A percentile compares a stretch with the other conserved stretches of the same genome.
phyloP scores from a whole-genome alignment of 163 green algal genomes.

The Coccomyxa subellipsoidea region DNA sequence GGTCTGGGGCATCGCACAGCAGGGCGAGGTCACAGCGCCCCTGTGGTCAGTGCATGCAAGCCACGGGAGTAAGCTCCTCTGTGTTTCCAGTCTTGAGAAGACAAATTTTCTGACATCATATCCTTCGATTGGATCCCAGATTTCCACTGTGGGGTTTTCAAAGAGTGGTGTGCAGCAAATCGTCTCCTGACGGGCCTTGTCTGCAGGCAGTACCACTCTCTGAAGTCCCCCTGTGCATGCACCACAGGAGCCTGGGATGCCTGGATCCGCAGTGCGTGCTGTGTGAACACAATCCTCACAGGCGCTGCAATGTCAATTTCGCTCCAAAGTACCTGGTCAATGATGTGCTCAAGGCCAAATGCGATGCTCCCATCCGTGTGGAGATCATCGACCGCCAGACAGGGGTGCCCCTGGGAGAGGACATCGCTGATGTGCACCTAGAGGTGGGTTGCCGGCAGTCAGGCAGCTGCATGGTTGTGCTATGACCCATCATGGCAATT shows the following conservation, averaged over 20 bases:
- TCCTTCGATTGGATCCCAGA: too few relatives aligned
- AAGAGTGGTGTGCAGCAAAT: too few relatives aligned
- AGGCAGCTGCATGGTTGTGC: too few relatives aligned
- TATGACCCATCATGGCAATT: too few relatives aligned
- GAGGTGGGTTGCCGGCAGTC: constrained; percentile 41
- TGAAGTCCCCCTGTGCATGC: not conserved
- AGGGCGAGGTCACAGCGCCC: too few relatives aligned
- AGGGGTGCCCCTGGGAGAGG: constrained; percentile 60
- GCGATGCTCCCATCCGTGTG: constrained; percentile 76
- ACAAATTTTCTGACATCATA: too few relatives aligned
- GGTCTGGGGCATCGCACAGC: too few relatives aligned
- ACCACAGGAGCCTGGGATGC: constrained; percentile 74
- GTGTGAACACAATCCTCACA: constrained; percentile 85
- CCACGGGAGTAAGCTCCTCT: too few relatives aligned
- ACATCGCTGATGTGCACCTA: constrained; percentile 66
- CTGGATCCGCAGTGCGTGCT: constrained; percentile 81
- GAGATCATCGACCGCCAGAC: constrained; percentile 78
- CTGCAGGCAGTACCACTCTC: not conserved
- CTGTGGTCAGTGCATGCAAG: too few relatives aligned
- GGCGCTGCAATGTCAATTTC: constrained; percentile 85
- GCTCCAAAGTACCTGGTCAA: constrained; percentile 84
- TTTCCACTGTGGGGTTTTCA: too few relatives aligned
- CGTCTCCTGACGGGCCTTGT: too few relatives aligned
- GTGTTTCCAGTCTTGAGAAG: too few relatives aligned
- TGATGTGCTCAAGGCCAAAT: constrained; percentile 80